Evolutionary conservation across 495 filamentous ascomycete genomes (phyloP).

Genomic region (Lichenothelia convexa): DNA sequence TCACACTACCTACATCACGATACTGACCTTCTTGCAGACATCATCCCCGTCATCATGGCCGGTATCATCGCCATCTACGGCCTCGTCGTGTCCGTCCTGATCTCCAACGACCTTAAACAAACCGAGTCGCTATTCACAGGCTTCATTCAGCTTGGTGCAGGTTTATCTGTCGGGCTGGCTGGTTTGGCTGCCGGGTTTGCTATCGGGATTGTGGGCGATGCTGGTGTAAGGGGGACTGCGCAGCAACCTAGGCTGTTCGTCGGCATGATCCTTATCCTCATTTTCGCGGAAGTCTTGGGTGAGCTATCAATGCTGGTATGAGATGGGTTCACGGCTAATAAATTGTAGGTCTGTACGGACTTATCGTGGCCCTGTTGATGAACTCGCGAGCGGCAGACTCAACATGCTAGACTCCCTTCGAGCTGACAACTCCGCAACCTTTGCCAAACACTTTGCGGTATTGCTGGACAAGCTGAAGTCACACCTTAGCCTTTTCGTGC

Average conservation of each 20-base stretch:
- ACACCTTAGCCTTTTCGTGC: too few species aligned
- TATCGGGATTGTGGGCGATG: constrained; percentile 98
- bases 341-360: constrained; percentile 69
- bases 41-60: constrained; percentile 99
- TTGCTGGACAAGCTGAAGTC: too few species aligned
- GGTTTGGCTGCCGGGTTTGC: constrained; percentile 96
- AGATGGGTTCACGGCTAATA: background rate
- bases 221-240: constrained; percentile 93
- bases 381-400: constrained; percentile 63
- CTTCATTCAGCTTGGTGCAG: constrained; percentile 95
- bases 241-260: constrained; percentile 96
- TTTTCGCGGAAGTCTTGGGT: constrained; percentile 99
- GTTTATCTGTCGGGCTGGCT: constrained; percentile 87
- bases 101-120: constrained; percentile 81
- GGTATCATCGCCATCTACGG: constrained; percentile 99
- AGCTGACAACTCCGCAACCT: too few species aligned
- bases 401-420: too few species aligned
- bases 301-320: constrained; percentile 19
- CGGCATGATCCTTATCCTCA: constrained; percentile 99
- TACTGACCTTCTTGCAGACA: constrained; percentile 40
- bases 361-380: constrained; percentile 98
- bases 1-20: background rate
- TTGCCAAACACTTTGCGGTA: too few species aligned
- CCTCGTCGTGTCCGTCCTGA: constrained; percentile 92
- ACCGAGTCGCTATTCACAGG: constrained; percentile 71